Base-by-base conservation (phyloP, 2,329 filamentous ascomycete species). In the Colletotrichum siamense region DNA sequence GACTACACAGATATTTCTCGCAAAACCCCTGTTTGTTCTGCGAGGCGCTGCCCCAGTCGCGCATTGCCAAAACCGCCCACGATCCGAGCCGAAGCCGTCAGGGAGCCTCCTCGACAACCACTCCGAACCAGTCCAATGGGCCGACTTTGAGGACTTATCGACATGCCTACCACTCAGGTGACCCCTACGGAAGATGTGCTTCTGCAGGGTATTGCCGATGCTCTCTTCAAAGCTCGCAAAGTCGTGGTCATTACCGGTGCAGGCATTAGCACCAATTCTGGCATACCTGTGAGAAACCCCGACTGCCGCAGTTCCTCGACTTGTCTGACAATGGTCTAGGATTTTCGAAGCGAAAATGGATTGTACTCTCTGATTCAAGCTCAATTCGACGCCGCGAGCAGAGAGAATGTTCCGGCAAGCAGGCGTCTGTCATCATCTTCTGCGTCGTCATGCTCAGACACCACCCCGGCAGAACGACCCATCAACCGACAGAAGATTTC, bases 191-290 rank as follows among this genome's bases (percentile, higher is more conserved):
- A 90, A 77, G 85, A 87, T 78, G 86, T 89, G 77, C 85, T 88
- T 68, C 87, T 95, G n/a, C 92, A 93, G 79, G 85, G 90, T 36
- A 91, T 95, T 78, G 93, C 94, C 80, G 90, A 94, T 81, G 84
- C 88, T 5, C 85, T 95, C 61, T 89, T 90, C 78, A 93, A 92
- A 82, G 90, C 93, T 13, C 91, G 89, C 77, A 95, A 94, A 82
- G 89, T 94, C n/a, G 89, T 95, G 10, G 91, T 95, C 24, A 88
- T 95, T 36, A 95, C 94, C 1, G 93, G 94, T 66, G 93, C 93
- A 65, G 93, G 93, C 69, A 95, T 95, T 81, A 94, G 92, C 81
- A 95, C 94, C 67, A 95, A 94, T 82, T 94, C 92, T 77, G 94
- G 94, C 71, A 95, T 95, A 81, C 93, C 93, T 67, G 93, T 95